A percentile compares a stretch with the other conserved stretches of the same genome.
Evolutionary conservation across 805 yeast genomes (phyloP).

Genomic region (Metschnikowia dekortorum): DNA sequence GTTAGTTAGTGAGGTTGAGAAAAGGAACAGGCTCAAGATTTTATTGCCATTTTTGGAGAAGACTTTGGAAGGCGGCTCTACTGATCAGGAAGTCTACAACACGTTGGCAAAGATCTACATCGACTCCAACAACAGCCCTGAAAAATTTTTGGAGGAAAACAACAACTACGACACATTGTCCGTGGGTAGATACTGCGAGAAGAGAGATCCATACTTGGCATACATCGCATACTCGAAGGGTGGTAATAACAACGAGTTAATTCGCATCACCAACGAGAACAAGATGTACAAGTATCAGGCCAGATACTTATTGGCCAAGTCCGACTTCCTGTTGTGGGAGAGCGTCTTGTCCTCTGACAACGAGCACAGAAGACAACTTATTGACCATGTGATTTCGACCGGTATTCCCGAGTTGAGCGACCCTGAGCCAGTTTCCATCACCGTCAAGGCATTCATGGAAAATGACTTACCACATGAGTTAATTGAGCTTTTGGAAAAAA

Average conservation of each 20-base stretch:
- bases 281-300: slow-evolving; percentile 99
- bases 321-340: slow-evolving; percentile 82
- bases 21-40: slow-evolving; percentile 89
- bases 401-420: slow-evolving; percentile 92
- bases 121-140: slow-evolving; percentile 96
- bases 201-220: slow-evolving; percentile 97
- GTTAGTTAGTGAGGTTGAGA: slow-evolving; percentile 90
- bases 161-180: slow-evolving; percentile 84
- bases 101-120: slow-evolving; percentile 96
- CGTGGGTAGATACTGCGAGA: slow-evolving; percentile 98
- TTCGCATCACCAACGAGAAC: slow-evolving; percentile 91
- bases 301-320: slow-evolving; percentile 83
- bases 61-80: slow-evolving; percentile 75
- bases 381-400: slow-evolving; percentile 92
- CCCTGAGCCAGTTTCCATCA: slow-evolving; percentile 89
- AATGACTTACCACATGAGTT: slow-evolving; percentile 89
- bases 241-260: slow-evolving; percentile 80
- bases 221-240: slow-evolving; percentile 98
- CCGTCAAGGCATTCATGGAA: slow-evolving; percentile 94
- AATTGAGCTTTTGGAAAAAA: slow-evolving; percentile 91
- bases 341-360: slow-evolving; percentile 72
- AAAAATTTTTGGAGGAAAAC: slow-evolving; percentile 91
- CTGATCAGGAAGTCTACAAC: slow-evolving; percentile 88
- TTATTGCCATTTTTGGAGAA: slow-evolving; percentile 91
- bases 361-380: slow-evolving; percentile 81